These are phyloP conservation scores for Metschnikowia koreensis DNA, from an alignment of 805 yeast genomes.

Conservation along the genomic window DNA sequence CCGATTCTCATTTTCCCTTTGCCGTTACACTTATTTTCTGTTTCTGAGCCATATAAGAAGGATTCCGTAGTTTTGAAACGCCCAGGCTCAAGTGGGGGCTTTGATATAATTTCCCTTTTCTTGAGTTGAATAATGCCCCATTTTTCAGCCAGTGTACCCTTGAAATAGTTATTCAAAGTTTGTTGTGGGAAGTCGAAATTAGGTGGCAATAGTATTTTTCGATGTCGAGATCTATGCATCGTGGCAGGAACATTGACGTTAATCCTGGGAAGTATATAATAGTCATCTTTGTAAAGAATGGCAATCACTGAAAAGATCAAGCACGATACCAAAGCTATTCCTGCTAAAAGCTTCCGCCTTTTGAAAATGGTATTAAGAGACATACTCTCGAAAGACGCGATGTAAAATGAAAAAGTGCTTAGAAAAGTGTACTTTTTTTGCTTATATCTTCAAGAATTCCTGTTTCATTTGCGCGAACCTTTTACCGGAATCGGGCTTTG, in stretches of 20 bases:
- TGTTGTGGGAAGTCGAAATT: conserved; percentile 5
- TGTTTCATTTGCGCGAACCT: no score
- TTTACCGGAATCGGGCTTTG: no score
- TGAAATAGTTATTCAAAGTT: conserved; percentile 4
- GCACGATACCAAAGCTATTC: neutral
- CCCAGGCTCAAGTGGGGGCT: conserved; percentile 6
- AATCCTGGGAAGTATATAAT: no score
- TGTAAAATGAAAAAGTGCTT: no score
- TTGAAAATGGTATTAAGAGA: neutral
- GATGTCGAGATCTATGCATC: neutral
- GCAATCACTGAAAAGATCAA: neutral
- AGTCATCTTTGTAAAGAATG: neutral
- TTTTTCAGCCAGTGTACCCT: conserved; percentile 6
- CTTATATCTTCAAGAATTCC: no score
- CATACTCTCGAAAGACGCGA: no score
- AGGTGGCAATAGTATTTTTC: conserved; percentile 10
- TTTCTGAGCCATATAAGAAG: neutral
- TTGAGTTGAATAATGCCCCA: conserved; percentile 5
- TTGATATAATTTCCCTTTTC: neutral
- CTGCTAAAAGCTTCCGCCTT: neutral
- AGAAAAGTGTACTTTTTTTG: no score
- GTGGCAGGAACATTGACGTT: neutral
- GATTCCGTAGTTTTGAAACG: neutral
- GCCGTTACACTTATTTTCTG: neutral
- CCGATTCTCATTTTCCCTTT: neutral